Evolutionary conservation across 352 stramenopile species (phyloP).

Genomic region (Phytophthora parvispora): DNA sequence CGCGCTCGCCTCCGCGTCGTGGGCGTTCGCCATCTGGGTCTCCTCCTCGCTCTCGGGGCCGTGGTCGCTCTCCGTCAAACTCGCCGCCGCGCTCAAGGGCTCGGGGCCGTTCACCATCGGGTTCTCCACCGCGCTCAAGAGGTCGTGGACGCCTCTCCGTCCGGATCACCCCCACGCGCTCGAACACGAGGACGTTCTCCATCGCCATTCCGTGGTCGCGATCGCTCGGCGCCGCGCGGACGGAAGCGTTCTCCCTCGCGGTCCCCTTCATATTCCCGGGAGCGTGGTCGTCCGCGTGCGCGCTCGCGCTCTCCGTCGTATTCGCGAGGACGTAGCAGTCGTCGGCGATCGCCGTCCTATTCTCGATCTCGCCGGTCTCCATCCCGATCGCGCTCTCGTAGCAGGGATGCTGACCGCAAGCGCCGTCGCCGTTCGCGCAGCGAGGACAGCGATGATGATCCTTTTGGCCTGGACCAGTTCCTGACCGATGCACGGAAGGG

Average conservation of each 20-base stretch:
- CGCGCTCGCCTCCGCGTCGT: constrained; percentile 7
- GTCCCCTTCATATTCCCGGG: constrained; percentile 27
- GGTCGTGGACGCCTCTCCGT: constrained; percentile 33
- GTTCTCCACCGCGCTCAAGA: constrained; percentile 29
- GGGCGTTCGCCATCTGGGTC: constrained; percentile 18
- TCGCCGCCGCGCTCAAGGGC: constrained; percentile 23
- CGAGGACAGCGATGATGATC: constrained; percentile 74
- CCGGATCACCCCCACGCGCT: constrained; percentile 34
- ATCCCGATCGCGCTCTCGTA: constrained; percentile 52
- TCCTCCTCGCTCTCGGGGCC: constrained; percentile 22
- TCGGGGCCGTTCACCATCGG: constrained; percentile 30
- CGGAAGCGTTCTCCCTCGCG: constrained; percentile 33
- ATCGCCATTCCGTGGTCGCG: constrained; percentile 25
- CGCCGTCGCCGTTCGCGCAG: constrained; percentile 54
- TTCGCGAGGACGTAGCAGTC: constrained; percentile 30
- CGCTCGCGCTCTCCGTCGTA: constrained; percentile 42
- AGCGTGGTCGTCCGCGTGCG: constrained; percentile 23
- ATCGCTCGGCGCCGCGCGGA: constrained; percentile 29
- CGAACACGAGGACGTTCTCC: constrained; percentile 29
- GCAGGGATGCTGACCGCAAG: constrained; percentile 54
- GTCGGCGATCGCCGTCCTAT: constrained; percentile 40
- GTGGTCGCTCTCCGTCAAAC: constrained; percentile 31
- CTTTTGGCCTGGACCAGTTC: constrained; percentile 89
- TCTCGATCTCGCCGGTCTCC: constrained; percentile 47
- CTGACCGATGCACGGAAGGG: constrained; percentile 77